A percentile compares a stretch with the other conserved stretches of the same genome.
phyloP scores from a whole-genome alignment of 2,329 filamentous ascomycete genomes.

The Nemania diffusa region DNA sequence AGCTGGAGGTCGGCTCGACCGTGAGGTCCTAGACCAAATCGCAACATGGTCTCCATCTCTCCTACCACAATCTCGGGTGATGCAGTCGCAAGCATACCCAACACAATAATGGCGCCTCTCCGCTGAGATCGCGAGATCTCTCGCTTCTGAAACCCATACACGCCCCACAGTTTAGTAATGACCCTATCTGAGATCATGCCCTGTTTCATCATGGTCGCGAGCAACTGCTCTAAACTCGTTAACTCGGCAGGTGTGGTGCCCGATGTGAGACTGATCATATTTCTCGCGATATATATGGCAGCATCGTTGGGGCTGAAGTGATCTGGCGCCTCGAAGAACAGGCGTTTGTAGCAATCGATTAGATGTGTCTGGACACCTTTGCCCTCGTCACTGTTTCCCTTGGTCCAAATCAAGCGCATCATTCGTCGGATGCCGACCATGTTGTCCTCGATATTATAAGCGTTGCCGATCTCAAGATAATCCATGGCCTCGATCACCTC shows the following conservation, averaged over 20 bases:
- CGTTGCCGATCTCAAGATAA: conserved; percentile 94
- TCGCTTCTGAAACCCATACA: conserved; percentile 92
- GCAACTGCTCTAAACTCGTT: conserved; percentile 91
- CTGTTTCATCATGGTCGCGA: conserved; percentile 97
- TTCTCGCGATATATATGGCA: conserved; percentile 93
- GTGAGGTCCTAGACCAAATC: conserved; percentile 84
- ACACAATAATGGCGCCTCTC: conserved; percentile 91
- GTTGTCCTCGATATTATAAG: conserved; percentile 94
- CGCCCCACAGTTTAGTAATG: conserved; percentile 93
- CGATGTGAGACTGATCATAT: conserved; percentile 99
- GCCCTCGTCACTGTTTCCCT: conserved; percentile 98
- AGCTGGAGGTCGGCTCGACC: conserved; percentile 86
- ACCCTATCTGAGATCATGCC: conserved; percentile 87
- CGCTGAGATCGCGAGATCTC: conserved; percentile 93
- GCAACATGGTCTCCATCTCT: conserved; percentile 93
- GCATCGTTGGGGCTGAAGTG: conserved; percentile 88
- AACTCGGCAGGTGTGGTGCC: conserved; percentile 94
- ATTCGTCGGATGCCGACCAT: conserved; percentile 93
- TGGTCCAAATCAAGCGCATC: conserved; percentile 98
- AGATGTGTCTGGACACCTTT: conserved; percentile 97
- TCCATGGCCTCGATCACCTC: conserved; percentile 99
- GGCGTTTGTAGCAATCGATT: conserved; percentile 93
- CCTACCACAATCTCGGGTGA: conserved; percentile 92
- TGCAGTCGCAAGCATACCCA: conserved; percentile 95
- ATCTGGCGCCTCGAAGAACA: conserved; percentile 96